Conservation (phyloP, 176 grass and related monocot genomes). For the Phoenix roebelenii region DNA sequence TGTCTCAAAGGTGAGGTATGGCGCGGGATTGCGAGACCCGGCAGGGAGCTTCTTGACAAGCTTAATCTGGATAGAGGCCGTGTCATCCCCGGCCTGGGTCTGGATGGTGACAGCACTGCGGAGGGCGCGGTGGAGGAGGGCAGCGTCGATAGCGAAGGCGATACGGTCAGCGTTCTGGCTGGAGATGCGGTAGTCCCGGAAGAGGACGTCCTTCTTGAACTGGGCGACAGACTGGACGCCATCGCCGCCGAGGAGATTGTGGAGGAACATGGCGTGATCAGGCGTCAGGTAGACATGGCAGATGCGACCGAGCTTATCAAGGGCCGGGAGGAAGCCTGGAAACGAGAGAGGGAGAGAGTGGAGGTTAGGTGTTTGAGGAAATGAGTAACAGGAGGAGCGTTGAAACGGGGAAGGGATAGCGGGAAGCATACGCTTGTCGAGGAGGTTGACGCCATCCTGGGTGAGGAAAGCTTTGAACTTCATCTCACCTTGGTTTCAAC, state of each 20-base stretch:
- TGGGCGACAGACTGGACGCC: slow-evolving; percentile 80
- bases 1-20: slow-evolving; percentile 89
- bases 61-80: slow-evolving; percentile 69
- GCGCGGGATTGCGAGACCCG: slow-evolving; percentile 37
- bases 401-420: background rate
- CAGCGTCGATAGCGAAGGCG: slow-evolving; percentile 63
- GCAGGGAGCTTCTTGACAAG: slow-evolving; percentile 82
- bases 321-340: slow-evolving; percentile 68
- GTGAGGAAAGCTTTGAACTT: slow-evolving; percentile 96
- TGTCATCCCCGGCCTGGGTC: slow-evolving; percentile 38
- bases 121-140: slow-evolving; percentile 80
- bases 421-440: slow-evolving; percentile 65
- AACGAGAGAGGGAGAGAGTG: background rate
- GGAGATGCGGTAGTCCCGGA: slow-evolving; percentile 79
- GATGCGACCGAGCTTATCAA: slow-evolving; percentile 75
- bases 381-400: slow-evolving; percentile 1
- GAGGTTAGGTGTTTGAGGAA: slow-evolving; percentile 45
- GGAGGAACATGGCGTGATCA: slow-evolving; percentile 77
- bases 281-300: slow-evolving; percentile 76
- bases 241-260: slow-evolving; percentile 64
- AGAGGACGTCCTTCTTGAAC: slow-evolving; percentile 83
- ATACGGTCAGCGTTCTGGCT: slow-evolving; percentile 58
- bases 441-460: slow-evolving; percentile 66
- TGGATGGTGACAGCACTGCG: slow-evolving; percentile 80
- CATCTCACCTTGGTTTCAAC: slow-evolving; percentile 24